Conservation (phyloP, 768 basidiomycete genomes). For the Strobilomyces confusus region DNA sequence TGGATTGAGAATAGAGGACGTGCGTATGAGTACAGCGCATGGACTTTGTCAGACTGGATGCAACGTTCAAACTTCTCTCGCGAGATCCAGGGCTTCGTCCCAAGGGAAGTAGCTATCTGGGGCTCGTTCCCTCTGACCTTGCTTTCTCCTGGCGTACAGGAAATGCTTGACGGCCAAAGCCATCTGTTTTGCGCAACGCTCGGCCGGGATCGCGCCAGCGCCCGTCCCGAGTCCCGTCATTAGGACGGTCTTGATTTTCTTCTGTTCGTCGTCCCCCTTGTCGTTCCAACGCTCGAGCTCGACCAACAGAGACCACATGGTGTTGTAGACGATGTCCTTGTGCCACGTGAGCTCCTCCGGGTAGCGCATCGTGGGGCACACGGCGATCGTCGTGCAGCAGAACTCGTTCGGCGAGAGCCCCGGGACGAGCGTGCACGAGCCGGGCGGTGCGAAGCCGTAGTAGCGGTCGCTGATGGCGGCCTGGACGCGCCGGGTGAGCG, state of each 20-base stretch:
- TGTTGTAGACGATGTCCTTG: constrained; percentile 33
- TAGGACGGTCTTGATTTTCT: constrained; percentile 2
- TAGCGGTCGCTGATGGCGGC: constrained; percentile 1
- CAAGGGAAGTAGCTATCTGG: neutral
- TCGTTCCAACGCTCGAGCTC: constrained; percentile 26
- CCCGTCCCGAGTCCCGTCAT: constrained; percentile 6
- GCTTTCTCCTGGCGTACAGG: neutral
- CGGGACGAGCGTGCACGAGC: constrained; percentile 1
- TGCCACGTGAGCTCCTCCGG: constrained; percentile 29
- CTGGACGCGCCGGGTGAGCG: constrained; percentile 3
- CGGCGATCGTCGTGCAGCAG: constrained; percentile 18
- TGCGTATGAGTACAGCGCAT: too few relatives aligned
- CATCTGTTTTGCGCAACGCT: constrained; percentile 3
- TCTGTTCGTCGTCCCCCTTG: neutral
- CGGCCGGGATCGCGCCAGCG: neutral
- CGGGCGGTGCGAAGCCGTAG: constrained; percentile 7
- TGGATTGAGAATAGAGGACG: too few relatives aligned
- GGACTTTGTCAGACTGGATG: too few relatives aligned
- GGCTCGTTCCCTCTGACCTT: neutral
- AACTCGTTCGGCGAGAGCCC: constrained; percentile 3
- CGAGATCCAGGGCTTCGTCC: neutral
- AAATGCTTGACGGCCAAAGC: constrained; percentile 7
- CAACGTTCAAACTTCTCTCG: neutral
- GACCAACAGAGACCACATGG: constrained; percentile 30
- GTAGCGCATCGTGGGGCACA: constrained; percentile 33